Evolutionary conservation across 129 eudicot genomes (phyloP).

Genomic region (Oenanthe sinensis): DNA sequence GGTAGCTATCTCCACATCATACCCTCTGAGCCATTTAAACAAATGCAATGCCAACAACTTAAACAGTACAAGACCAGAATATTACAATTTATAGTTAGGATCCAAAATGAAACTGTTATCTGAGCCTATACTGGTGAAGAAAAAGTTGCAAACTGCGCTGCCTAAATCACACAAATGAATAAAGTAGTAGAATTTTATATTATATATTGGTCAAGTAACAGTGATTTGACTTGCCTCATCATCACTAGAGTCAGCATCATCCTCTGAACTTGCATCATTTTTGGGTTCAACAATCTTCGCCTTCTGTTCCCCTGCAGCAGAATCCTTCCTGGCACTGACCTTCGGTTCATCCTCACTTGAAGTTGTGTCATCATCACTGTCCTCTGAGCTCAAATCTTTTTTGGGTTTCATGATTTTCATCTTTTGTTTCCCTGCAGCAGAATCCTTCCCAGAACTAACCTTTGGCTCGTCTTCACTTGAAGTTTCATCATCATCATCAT

Average conservation of each 20-base stretch:
- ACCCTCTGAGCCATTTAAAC: no score
- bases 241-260: constrained; percentile 21
- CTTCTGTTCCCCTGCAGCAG: constrained; percentile 18
- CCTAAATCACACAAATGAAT: background rate
- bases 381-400: constrained; percentile 24
- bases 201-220: background rate
- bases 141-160: background rate
- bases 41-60: no score
- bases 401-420: constrained; percentile 60
- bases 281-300: constrained; percentile 60
- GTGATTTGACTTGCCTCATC: constrained; percentile 27
- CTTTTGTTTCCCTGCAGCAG: constrained; percentile 20
- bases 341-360: constrained; percentile 32
- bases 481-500: constrained; percentile 37
- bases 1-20: background rate
- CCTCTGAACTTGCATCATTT: constrained; percentile 25
- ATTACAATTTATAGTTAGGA: background rate
- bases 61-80: background rate
- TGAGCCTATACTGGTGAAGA: background rate
- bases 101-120: background rate
- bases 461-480: constrained; percentile 31
- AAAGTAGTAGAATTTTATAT: background rate
- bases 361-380: constrained; percentile 26
- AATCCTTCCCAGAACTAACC: background rate
- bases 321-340: background rate